Conservation (phyloP, 495 filamentous ascomycete genomes). For the Copromyces sp. region DNA sequence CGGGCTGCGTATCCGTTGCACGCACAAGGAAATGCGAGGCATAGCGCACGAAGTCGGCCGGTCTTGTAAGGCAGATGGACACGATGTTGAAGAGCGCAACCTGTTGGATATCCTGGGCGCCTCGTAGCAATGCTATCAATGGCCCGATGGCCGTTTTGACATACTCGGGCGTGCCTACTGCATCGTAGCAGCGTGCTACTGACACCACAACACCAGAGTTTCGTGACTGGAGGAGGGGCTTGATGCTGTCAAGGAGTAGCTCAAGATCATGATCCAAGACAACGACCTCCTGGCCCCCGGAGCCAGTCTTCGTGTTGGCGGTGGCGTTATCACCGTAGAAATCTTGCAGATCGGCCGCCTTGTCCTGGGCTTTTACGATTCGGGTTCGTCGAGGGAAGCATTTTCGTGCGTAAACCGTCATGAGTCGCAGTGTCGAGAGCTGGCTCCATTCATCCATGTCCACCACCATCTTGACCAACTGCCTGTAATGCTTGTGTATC, state of each 20-base stretch:
- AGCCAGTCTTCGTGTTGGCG: constrained; percentile 16
- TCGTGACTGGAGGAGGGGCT: constrained; percentile 76
- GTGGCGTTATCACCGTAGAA: constrained; percentile 60
- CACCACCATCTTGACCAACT: constrained; percentile 76
- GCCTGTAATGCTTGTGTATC: constrained; percentile 80
- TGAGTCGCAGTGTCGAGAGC: constrained; percentile 64
- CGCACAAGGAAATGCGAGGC: constrained; percentile 79
- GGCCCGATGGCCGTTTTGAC: constrained; percentile 65
- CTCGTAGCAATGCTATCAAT: constrained; percentile 72
- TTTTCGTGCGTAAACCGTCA: constrained; percentile 73
- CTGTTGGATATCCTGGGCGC: constrained; percentile 75
- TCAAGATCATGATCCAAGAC: constrained; percentile 76
- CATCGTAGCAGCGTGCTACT: constrained; percentile 72
- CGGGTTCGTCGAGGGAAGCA: constrained; percentile 75
- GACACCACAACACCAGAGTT: constrained; percentile 89
- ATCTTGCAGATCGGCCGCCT: constrained; percentile 41
- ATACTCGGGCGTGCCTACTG: constrained; percentile 68
- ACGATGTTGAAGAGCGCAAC: constrained; percentile 91
- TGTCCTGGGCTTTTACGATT: constrained; percentile 29
- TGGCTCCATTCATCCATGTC: constrained; percentile 99
- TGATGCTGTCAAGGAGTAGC: constrained; percentile 68
- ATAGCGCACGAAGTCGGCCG: constrained; percentile 72
- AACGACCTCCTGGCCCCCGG: constrained; percentile 45
- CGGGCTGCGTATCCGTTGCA: constrained; percentile 66
- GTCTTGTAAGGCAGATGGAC: constrained; percentile 63